These are phyloP conservation scores for Trifolium repens DNA, from an alignment of 306 rosid genomes.

Conservation along the genomic window DNA sequence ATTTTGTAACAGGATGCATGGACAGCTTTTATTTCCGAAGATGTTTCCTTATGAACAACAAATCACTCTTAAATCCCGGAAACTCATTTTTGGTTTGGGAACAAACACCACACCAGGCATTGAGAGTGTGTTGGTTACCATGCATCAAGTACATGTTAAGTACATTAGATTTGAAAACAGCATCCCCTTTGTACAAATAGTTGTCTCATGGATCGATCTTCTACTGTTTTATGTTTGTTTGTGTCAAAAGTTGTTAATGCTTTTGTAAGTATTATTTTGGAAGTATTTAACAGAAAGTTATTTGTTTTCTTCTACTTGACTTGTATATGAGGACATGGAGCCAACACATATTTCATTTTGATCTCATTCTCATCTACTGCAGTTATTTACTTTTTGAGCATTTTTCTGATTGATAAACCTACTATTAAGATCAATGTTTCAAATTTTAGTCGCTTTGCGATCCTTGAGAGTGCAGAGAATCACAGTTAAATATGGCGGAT, in stretches of 20 bases:
- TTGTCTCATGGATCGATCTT: conserved; percentile 20
- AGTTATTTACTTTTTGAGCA: too few relatives aligned
- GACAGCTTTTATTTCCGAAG: conserved; percentile 81
- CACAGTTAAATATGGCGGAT: too few relatives aligned
- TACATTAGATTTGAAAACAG: conserved; percentile 38
- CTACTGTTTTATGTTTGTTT: conserved; percentile 35
- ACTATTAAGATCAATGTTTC: too few relatives aligned
- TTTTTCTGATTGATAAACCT: too few relatives aligned
- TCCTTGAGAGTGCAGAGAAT: too few relatives aligned
- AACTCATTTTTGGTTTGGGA: conserved; percentile 41
- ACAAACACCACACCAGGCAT: conserved; percentile 25
- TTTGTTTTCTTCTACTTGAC: conserved; percentile 39
- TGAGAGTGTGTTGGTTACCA: conserved; percentile 24
- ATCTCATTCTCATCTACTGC: too few relatives aligned
- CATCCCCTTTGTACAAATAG: conserved; percentile 48
- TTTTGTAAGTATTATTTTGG: conserved; percentile 46
- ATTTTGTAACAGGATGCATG: conserved; percentile 77
- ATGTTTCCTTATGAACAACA: conserved; percentile 57
- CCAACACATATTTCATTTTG: too few relatives aligned
- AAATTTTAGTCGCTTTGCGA: too few relatives aligned
- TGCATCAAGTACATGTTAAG: conserved; percentile 32
- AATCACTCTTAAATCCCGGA: conserved; percentile 31
- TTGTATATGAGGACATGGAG: conserved; percentile 37
- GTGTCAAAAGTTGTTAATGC: conserved; percentile 46
- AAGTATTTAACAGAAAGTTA: conserved; percentile 41